These are phyloP conservation scores for Aquilaria sinensis DNA, from an alignment of 345 rosid species.

Conservation along the genomic window DNA sequence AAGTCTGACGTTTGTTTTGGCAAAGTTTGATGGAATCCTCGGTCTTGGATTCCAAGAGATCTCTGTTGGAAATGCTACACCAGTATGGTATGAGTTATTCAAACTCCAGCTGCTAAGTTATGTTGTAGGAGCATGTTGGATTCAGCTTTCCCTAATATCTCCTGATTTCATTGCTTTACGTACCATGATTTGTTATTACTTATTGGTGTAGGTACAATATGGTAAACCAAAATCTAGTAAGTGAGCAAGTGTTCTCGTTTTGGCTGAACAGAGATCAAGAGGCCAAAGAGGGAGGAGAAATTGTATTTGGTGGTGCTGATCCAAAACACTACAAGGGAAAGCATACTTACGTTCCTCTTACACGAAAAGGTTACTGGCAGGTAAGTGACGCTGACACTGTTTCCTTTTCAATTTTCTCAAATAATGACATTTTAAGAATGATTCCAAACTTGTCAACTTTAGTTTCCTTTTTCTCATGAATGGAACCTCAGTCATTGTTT, in stretches of 20 bases:
- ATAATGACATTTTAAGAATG: too few relatives aligned
- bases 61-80: constrained; percentile 57
- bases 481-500: neutral
- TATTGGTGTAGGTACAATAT: constrained; percentile 55
- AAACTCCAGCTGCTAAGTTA: neutral
- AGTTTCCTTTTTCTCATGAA: neutral
- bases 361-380: constrained; percentile 81
- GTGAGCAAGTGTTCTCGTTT: constrained; percentile 59
- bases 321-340: constrained; percentile 53
- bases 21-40: constrained; percentile 73
- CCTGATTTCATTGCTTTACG: constrained; percentile 1
- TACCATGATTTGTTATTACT: neutral
- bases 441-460: too few relatives aligned
- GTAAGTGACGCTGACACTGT: constrained; percentile 20
- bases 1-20: constrained; percentile 44
- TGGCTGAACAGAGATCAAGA: constrained; percentile 62
- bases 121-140: neutral
- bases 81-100: constrained; percentile 46
- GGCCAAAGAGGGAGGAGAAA: constrained; percentile 55
- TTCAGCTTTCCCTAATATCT: neutral
- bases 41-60: constrained; percentile 84
- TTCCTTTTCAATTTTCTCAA: neutral
- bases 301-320: constrained; percentile 84
- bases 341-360: constrained; percentile 68
- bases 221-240: constrained; percentile 48